phyloP scores from a whole-genome alignment of 139 green algal genomes.

The Edaphochlamys debaryana region DNA sequence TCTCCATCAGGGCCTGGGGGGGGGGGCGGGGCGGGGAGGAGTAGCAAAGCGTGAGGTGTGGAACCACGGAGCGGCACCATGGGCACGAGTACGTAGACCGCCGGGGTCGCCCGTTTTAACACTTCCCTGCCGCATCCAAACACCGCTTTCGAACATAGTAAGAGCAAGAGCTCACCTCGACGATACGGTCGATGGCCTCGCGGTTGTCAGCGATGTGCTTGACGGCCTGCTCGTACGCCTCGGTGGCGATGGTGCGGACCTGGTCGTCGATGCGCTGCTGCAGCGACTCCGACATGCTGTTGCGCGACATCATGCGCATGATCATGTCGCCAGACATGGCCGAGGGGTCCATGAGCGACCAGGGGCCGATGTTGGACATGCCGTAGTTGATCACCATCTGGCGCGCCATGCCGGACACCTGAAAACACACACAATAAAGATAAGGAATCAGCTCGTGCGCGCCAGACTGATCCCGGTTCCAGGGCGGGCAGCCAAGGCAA shows the following conservation, averaged over 20 bases:
- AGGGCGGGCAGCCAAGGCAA: neutral
- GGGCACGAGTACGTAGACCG: no score
- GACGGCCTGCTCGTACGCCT: constrained; percentile 30
- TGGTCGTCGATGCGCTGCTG: constrained; percentile 91
- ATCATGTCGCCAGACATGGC: constrained; percentile 91
- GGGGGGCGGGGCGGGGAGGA: no score
- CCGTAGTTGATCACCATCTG: constrained; percentile 99
- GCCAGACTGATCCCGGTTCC: neutral
- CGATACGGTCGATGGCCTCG: constrained; percentile 93
- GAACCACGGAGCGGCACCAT: no score
- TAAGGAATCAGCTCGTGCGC: no score
- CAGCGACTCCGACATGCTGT: constrained; percentile 96
- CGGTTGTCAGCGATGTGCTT: constrained; percentile 77
- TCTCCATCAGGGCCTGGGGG: constrained; percentile 93
- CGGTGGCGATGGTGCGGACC: constrained; percentile 77
- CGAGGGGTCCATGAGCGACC: constrained; percentile 90
- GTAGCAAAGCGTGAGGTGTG: no score
- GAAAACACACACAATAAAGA: no score
- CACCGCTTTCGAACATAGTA: no score
- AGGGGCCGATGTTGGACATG: constrained; percentile 98
- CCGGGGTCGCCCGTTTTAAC: no score
- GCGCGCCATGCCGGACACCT: constrained; percentile 88
- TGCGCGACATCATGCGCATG: constrained; percentile 99
- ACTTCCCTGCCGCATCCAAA: no score
- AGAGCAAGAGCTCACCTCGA: no score